These are phyloP conservation scores for Stromatinia cepivora DNA, from an alignment of 2,329 filamentous ascomycete genomes.

Conservation along the genomic window DNA sequence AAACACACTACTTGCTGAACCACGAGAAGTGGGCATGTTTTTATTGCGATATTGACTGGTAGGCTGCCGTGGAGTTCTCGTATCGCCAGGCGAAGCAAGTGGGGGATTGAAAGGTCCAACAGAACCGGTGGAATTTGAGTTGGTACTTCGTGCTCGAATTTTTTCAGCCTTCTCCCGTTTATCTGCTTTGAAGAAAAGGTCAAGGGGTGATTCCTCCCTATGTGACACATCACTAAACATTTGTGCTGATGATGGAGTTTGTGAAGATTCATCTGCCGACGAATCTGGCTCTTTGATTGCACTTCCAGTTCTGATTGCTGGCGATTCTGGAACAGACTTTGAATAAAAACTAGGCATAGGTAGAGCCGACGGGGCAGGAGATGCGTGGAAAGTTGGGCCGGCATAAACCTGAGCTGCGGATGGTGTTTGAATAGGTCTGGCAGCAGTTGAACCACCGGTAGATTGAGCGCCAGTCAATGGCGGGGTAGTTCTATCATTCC, in stretches of 20 bases:
- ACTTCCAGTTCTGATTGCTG: slow-evolving; percentile 46
- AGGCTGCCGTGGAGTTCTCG: slow-evolving; percentile 37
- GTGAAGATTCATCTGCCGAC: slow-evolving; percentile 43
- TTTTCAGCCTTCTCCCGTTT: slow-evolving; percentile 77
- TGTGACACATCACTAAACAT: slow-evolving; percentile 54
- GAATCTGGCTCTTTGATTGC: slow-evolving; percentile 46
- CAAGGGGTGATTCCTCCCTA: slow-evolving; percentile 73
- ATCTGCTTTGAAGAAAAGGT: slow-evolving; percentile 88
- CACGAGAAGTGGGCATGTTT: slow-evolving; percentile 47
- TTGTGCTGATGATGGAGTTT: slow-evolving; percentile 48
- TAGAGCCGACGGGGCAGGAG: slow-evolving; percentile 84
- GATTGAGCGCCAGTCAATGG: slow-evolving; percentile 35
- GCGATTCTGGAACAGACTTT: slow-evolving; percentile 70
- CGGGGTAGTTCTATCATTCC: slow-evolving; percentile 35
- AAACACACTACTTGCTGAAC: slow-evolving; percentile 58
- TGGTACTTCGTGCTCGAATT: slow-evolving; percentile 57
- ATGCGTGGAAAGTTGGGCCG: slow-evolving; percentile 91
- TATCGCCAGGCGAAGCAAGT: slow-evolving; percentile 44
- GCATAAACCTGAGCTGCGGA: slow-evolving; percentile 61
- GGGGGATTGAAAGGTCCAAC: slow-evolving; percentile 55
- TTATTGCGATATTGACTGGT: slow-evolving; percentile 42
- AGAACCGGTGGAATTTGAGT: slow-evolving; percentile 49
- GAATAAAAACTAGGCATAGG: slow-evolving; percentile 88
- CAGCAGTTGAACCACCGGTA: slow-evolving; percentile 39
- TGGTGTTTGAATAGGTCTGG: slow-evolving; percentile 46